phyloP scores from a whole-genome alignment of 2,329 filamentous ascomycete genomes.

The Aspergillus sp. region DNA sequence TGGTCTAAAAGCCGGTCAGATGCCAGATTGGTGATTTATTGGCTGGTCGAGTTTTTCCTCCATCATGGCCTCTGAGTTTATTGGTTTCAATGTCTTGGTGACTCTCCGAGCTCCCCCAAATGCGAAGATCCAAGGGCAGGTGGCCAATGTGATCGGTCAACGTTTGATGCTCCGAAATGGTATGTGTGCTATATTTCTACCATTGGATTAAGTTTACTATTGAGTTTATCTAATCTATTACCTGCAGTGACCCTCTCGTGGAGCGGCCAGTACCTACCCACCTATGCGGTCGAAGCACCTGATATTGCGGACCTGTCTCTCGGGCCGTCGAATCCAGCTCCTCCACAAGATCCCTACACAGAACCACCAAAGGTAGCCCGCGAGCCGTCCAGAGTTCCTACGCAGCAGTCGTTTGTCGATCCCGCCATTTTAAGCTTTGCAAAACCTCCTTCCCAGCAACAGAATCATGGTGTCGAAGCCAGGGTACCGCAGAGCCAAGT shows the following conservation, averaged over 20 bases:
- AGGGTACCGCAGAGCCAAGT: conserved; percentile 10
- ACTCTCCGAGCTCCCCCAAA: conserved; percentile 63
- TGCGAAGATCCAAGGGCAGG: conserved; percentile 63
- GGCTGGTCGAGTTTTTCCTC: conserved; percentile 2
- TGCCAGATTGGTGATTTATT: neutral
- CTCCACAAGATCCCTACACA: conserved; percentile 13
- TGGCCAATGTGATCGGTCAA: conserved; percentile 65
- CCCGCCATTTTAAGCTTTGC: conserved; percentile 74
- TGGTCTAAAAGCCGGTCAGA: neutral
- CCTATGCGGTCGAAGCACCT: conserved; percentile 53
- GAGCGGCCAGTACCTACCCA: conserved; percentile 48
- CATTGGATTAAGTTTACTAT: neutral
- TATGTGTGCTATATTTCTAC: conserved; percentile 32
- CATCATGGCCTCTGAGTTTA: conserved; percentile 64
- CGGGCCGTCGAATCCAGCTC: conserved; percentile 11
- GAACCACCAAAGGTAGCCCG: conserved; percentile 10
- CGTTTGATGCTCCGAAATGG: conserved; percentile 69
- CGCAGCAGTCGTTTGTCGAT: conserved; percentile 60
- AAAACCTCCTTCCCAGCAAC: conserved; percentile 20
- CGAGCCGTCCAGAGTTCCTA: conserved; percentile 22
- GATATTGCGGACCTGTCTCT: conserved; percentile 53
- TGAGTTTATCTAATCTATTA: neutral
- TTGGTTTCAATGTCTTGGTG: conserved; percentile 71
- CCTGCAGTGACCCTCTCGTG: conserved; percentile 42
- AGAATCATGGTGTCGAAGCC: conserved; percentile 4